phyloP scores from a whole-genome alignment of 345 rosid species.

The Eucalyptus virginea region DNA sequence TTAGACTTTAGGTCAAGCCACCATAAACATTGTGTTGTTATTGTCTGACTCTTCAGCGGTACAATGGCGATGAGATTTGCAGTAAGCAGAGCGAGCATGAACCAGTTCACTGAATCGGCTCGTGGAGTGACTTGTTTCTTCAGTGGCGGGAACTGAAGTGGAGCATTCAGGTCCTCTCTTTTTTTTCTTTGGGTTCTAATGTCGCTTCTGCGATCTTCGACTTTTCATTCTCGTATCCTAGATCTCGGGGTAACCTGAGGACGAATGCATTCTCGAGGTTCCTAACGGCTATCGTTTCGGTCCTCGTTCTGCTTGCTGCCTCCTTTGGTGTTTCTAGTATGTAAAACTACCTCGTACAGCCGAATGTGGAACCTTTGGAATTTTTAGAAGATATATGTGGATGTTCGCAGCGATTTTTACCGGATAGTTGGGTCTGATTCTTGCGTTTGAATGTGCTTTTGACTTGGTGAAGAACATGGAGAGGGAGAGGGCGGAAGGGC shows the following conservation, averaged over 20 bases:
- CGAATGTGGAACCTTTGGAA: not conserved
- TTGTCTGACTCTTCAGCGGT: not conserved
- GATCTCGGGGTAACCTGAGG: not conserved
- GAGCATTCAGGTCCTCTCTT: slow-evolving; percentile 43
- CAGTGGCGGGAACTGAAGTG: slow-evolving; percentile 24
- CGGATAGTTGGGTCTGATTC: not conserved
- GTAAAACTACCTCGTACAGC: not conserved
- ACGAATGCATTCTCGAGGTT: not conserved
- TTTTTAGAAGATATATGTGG: not conserved
- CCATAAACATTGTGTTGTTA: not conserved
- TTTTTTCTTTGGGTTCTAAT: not conserved
- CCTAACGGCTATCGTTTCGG: not conserved
- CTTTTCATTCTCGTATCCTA: not conserved
- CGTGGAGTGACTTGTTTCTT: slow-evolving; percentile 41
- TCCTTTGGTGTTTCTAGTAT: not conserved
- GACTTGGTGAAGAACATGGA: not conserved
- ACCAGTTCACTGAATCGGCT: slow-evolving; percentile 24
- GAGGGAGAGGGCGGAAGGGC: not conserved
- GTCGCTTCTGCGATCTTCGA: not conserved
- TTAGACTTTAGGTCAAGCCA: not conserved
- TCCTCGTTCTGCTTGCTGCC: not conserved
- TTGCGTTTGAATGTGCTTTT: not conserved
- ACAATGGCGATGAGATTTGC: slow-evolving; percentile 31
- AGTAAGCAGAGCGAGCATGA: slow-evolving; percentile 8
- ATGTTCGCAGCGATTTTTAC: too few species aligned